Evolutionary conservation across 139 green algal genomes (phyloP).

Genomic region (Tetratostichococcus sp.): DNA sequence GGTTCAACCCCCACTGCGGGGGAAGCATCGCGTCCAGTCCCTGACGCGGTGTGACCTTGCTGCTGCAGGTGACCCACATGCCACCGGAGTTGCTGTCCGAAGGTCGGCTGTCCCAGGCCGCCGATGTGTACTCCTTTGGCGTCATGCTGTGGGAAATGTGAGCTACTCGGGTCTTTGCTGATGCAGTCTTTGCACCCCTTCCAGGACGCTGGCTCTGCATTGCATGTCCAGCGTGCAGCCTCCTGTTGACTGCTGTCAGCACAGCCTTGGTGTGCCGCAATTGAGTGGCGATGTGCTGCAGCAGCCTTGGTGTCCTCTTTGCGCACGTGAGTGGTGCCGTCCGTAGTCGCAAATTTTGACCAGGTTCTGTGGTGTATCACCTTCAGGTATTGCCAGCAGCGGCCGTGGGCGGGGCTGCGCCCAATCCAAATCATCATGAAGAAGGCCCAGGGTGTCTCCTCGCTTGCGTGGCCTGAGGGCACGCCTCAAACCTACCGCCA

Average conservation of each 20-base stretch:
- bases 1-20: neutral
- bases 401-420: neutral
- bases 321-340: too few species aligned
- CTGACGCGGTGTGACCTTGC: conserved; percentile 20
- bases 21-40: neutral
- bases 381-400: neutral
- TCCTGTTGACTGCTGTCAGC: too few species aligned
- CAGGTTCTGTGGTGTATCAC: too few species aligned
- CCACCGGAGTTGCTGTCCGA: conserved; percentile 35
- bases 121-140: conserved; percentile 40
- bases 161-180: too few species aligned
- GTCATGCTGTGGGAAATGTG: conserved; percentile 17
- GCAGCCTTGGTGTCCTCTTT: too few species aligned
- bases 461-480: neutral
- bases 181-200: too few species aligned
- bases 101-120: conserved; percentile 3
- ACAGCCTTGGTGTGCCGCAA: too few species aligned
- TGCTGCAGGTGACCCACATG: conserved; percentile 43
- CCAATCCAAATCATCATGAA: neutral
- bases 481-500: neutral
- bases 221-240: too few species aligned
- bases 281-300: too few species aligned
- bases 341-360: too few species aligned
- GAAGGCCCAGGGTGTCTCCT: neutral
- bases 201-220: too few species aligned